phyloP scores from a whole-genome alignment of 148 eudicot genomes.

The Polygonum aviculare region DNA sequence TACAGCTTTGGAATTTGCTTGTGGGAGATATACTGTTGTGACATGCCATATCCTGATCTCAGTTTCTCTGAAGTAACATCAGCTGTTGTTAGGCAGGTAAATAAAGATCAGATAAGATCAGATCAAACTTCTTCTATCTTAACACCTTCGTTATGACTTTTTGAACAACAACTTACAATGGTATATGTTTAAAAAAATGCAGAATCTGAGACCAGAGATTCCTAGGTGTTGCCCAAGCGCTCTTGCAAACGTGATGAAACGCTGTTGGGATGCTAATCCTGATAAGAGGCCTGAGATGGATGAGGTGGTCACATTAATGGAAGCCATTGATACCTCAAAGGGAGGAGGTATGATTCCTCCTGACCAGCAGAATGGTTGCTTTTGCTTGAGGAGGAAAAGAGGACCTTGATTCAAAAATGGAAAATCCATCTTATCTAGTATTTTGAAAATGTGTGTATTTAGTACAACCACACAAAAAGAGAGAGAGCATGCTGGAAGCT shows the following conservation, averaged over 20 bases:
- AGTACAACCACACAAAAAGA: neutral
- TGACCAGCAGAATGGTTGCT: conserved; percentile 64
- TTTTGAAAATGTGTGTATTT: conserved; percentile 1
- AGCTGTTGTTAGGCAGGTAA: conserved; percentile 86
- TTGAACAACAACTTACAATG: neutral
- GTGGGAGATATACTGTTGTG: conserved; percentile 94
- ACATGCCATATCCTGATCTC: conserved; percentile 90
- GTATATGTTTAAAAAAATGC: conserved; percentile 8
- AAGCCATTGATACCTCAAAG: conserved; percentile 76
- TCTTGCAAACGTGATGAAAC: conserved; percentile 71
- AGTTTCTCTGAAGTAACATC: conserved; percentile 92
- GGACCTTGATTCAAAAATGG: conserved; percentile 40
- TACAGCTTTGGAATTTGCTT: conserved; percentile 83
- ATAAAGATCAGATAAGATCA: neutral
- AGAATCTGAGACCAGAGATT: conserved; percentile 90
- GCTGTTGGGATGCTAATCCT: conserved; percentile 86
- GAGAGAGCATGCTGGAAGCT: neutral
- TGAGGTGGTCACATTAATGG: conserved; percentile 65
- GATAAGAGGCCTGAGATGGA: conserved; percentile 92
- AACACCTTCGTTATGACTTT: neutral
- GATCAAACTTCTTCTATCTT: neutral
- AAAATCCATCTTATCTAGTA: neutral
- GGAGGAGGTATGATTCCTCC: conserved; percentile 91
- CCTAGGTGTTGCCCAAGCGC: conserved; percentile 89
- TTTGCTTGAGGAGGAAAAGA: conserved; percentile 44